Conservation (phyloP, 2,329 filamentous ascomycete species). For the Fusarium nygamai region DNA sequence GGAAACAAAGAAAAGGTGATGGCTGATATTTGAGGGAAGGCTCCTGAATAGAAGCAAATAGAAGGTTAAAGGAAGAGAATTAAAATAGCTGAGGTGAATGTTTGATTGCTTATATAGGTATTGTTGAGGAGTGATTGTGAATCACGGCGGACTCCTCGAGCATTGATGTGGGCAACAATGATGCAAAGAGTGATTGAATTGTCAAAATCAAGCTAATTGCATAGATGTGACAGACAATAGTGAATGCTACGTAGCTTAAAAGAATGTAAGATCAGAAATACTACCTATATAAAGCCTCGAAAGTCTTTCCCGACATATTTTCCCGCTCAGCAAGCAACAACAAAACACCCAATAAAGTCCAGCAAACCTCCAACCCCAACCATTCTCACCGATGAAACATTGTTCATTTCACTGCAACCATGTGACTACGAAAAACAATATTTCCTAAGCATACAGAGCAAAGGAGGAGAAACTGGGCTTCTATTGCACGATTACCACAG, state of each 20-base stretch:
- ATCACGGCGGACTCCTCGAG: constrained; percentile 1
- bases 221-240: background rate
- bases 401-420: background rate
- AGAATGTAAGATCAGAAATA: background rate
- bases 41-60: background rate
- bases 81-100: background rate
- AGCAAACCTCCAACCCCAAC: background rate
- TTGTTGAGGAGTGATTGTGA: background rate
- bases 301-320: background rate
- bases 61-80: background rate
- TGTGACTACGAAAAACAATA: background rate
- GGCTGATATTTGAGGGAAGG: background rate
- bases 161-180: background rate
- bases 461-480: background rate
- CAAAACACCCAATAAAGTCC: background rate
- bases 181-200: background rate
- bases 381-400: background rate
- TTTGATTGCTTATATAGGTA: background rate
- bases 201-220: background rate
- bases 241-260: background rate
- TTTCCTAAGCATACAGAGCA: background rate
- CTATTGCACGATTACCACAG: constrained; percentile 14
- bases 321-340: background rate
- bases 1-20: background rate
- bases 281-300: background rate